Percentiles rank a stretch among this genome's conserved stretches.
Evolutionary conservation across 371 early-diverging fungal species (phyloP).

Genomic region (Blakeslea trispora): DNA sequence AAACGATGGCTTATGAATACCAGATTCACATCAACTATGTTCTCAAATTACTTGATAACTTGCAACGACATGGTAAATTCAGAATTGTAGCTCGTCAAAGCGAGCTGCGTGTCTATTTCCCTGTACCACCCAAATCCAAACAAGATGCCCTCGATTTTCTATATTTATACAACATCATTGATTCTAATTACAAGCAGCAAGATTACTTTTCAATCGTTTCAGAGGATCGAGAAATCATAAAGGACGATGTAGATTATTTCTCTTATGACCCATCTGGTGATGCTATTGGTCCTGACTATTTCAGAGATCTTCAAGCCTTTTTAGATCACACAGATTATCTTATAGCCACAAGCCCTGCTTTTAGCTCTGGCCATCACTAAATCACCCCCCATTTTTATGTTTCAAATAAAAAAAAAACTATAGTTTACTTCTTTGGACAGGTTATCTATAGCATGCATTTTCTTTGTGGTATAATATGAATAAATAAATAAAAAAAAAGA

Average conservation of each 20-base stretch:
- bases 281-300: slow-evolving; percentile 42
- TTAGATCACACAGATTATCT: slow-evolving; percentile 48
- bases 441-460: neutral
- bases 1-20: slow-evolving; percentile 10
- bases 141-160: slow-evolving; percentile 14
- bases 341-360: slow-evolving; percentile 40
- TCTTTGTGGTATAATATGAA: slow-evolving; percentile 2
- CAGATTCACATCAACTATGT: slow-evolving; percentile 22
- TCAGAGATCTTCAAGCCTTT: slow-evolving; percentile 47
- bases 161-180: neutral
- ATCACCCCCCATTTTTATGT: neutral
- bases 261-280: slow-evolving; percentile 1
- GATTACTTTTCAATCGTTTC: slow-evolving; percentile 2
- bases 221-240: slow-evolving; percentile 1
- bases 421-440: no score
- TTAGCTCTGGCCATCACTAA: slow-evolving; percentile 6
- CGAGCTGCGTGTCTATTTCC: slow-evolving; percentile 28
- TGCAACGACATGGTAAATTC: slow-evolving; percentile 14
- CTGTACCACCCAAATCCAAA: slow-evolving; percentile 6
- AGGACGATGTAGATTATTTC: slow-evolving; percentile 2
- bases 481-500: slow-evolving; percentile 1
- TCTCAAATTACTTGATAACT: slow-evolving; percentile 12
- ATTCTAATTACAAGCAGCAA: neutral
- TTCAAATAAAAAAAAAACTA: no score
- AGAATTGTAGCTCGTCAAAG: slow-evolving; percentile 12